Percentiles rank a stretch among this genome's conserved stretches.
These are phyloP conservation scores for Orbilia oligospora DNA, from an alignment of 2,329 filamentous ascomycete species.

Conservation along the genomic window DNA sequence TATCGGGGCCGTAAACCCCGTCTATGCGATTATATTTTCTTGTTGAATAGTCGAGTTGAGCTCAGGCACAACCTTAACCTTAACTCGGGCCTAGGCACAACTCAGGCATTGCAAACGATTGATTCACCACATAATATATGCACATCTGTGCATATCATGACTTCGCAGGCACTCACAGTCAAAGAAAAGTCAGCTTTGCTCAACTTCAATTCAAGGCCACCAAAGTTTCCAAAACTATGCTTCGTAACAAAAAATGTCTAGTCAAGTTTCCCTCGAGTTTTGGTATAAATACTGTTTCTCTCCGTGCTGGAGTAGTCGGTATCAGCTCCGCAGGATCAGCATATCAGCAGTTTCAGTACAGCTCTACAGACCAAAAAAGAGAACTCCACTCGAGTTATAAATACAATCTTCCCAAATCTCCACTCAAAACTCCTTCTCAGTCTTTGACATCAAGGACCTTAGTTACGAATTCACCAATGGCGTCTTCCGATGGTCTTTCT, in stretches of 20 bases:
- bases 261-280: slow-evolving; percentile 1
- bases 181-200: slow-evolving; percentile 9
- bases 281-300: slow-evolving; percentile 2
- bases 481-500: slow-evolving; percentile 39
- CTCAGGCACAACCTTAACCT: not conserved
- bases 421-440: not conserved
- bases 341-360: not conserved
- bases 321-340: not conserved
- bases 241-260: not conserved
- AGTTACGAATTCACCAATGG: slow-evolving; percentile 3
- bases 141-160: too few relatives aligned
- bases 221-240: not conserved
- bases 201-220: slow-evolving; percentile 7
- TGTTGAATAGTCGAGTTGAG: not conserved
- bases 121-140: too few relatives aligned
- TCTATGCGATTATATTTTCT: too few relatives aligned
- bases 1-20: too few relatives aligned
- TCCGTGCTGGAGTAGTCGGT: not conserved
- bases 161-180: slow-evolving; percentile 1
- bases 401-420: not conserved
- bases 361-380: not conserved
- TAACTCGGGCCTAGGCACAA: not conserved
- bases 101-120: slow-evolving; percentile 1
- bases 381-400: not conserved
- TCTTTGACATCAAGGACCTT: not conserved